Evolutionary conservation across 2,329 filamentous ascomycete genomes (phyloP).

Genomic region (Pleurostoma richardsiae): DNA sequence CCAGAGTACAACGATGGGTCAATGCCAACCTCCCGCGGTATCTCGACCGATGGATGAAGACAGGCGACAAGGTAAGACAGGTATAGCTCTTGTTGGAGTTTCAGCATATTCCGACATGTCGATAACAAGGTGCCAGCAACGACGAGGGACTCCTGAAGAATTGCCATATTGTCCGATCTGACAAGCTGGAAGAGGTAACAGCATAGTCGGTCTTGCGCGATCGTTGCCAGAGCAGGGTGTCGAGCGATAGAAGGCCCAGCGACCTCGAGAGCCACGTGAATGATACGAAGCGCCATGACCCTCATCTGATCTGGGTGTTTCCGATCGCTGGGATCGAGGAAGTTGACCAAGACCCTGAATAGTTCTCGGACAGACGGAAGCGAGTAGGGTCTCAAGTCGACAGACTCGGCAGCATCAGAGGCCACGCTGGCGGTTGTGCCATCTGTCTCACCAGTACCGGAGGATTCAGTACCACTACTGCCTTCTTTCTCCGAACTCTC

Average conservation of each 20-base stretch:
- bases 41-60: constrained; percentile 88
- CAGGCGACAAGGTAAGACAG: constrained; percentile 92
- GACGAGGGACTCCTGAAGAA: constrained; percentile 86
- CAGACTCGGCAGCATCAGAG: constrained; percentile 27
- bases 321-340: constrained; percentile 87
- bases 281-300: constrained; percentile 94
- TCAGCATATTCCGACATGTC: constrained; percentile 84
- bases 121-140: constrained; percentile 87
- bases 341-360: constrained; percentile 87
- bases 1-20: constrained; percentile 89
- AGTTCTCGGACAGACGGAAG: constrained; percentile 91
- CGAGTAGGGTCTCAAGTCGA: constrained; percentile 80
- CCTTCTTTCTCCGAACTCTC: constrained; percentile 34
- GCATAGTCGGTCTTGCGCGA: constrained; percentile 91
- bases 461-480: constrained; percentile 16
- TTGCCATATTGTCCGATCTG: constrained; percentile 91
- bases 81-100: constrained; percentile 94
- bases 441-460: constrained; percentile 12
- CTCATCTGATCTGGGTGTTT: constrained; percentile 93
- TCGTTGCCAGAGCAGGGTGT: constrained; percentile 78
- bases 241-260: constrained; percentile 91
- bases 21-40: constrained; percentile 84
- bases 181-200: constrained; percentile 94
- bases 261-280: constrained; percentile 94
- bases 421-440: constrained; percentile 7